These are phyloP conservation scores for Elsinoe ampelina DNA, from an alignment of 2,329 filamentous ascomycete genomes.

Conservation along the genomic window DNA sequence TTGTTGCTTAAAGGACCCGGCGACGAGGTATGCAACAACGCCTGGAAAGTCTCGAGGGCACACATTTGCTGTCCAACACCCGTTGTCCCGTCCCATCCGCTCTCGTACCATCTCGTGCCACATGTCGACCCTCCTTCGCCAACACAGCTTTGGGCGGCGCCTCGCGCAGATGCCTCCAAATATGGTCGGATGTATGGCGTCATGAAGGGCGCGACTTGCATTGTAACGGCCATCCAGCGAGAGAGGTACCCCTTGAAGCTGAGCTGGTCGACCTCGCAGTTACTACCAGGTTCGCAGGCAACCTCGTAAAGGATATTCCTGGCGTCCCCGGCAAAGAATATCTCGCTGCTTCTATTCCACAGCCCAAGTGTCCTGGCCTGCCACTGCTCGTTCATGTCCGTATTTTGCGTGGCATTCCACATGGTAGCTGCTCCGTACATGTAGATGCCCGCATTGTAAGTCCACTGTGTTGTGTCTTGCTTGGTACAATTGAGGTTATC, in stretches of 20 bases:
- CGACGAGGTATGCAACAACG: not conserved
- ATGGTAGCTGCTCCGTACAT: constrained; percentile 42
- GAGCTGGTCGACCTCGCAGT: constrained; percentile 62
- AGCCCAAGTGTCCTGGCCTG: constrained; percentile 16
- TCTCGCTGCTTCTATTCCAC: constrained; percentile 25
- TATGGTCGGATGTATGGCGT: constrained; percentile 35
- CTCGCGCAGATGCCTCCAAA: constrained; percentile 42
- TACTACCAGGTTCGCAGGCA: constrained; percentile 51
- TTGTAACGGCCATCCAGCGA: constrained; percentile 35
- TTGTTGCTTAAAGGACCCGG: constrained; percentile 7
- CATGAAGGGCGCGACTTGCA: constrained; percentile 32
- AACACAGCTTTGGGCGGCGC: constrained; percentile 45
- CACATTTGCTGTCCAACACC: constrained; percentile 48
- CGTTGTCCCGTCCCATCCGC: constrained; percentile 33
- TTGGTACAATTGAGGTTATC: constrained; percentile 42
- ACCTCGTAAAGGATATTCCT: constrained; percentile 55
- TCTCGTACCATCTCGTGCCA: constrained; percentile 33
- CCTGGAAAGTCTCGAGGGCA: constrained; percentile 41
- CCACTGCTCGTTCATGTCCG: constrained; percentile 17
- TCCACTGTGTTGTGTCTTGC: constrained; percentile 49
- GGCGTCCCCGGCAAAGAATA: constrained; percentile 42
- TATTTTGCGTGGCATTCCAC: constrained; percentile 29
- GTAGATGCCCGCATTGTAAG: constrained; percentile 57
- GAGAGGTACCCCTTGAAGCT: constrained; percentile 64
- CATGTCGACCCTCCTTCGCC: constrained; percentile 33